phyloP scores from a whole-genome alignment of 768 basidiomycete genomes.

The Agaricus subrufescens region DNA sequence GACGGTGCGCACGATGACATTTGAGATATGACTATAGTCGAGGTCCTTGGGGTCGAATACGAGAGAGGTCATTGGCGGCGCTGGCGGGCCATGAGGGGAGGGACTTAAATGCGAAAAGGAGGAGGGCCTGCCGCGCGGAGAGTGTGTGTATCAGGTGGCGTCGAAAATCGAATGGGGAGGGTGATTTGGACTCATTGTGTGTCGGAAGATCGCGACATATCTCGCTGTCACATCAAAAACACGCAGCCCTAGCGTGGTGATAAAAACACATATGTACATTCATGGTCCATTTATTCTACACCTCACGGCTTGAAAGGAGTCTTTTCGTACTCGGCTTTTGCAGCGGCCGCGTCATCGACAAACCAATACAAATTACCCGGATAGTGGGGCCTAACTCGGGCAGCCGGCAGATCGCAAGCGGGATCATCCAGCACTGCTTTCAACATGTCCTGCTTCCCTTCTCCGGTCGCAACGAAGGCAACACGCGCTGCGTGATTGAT shows the following conservation, averaged over 20 bases:
- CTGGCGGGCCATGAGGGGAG: neutral
- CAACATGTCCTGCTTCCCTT: conserved; percentile 75
- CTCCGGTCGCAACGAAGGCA: conserved; percentile 86
- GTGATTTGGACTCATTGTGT: neutral
- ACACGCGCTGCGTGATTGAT: conserved; percentile 86
- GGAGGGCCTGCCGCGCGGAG: neutral
- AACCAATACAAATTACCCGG: conserved; percentile 96
- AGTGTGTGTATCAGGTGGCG: conserved; percentile 7
- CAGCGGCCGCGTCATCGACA: conserved; percentile 79
- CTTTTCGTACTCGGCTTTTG: conserved; percentile 52
- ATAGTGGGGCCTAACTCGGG: conserved; percentile 68
- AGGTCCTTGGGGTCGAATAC: conserved; percentile 9
- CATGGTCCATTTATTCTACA: neutral
- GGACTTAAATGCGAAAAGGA: neutral
- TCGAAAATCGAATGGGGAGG: neutral
- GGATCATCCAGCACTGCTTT: conserved; percentile 73
- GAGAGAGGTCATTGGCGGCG: neutral
- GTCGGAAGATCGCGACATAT: conserved; percentile 1
- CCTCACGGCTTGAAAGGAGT: conserved; percentile 53
- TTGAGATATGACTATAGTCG: conserved; percentile 7
- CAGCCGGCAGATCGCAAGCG: conserved; percentile 75
- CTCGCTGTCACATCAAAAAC: neutral
- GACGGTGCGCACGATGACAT: conserved; percentile 8
- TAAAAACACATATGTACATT: neutral
- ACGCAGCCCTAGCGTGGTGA: neutral